Conservation (phyloP, 2,329 filamentous ascomycete genomes). For the Hortaea sp. region DNA sequence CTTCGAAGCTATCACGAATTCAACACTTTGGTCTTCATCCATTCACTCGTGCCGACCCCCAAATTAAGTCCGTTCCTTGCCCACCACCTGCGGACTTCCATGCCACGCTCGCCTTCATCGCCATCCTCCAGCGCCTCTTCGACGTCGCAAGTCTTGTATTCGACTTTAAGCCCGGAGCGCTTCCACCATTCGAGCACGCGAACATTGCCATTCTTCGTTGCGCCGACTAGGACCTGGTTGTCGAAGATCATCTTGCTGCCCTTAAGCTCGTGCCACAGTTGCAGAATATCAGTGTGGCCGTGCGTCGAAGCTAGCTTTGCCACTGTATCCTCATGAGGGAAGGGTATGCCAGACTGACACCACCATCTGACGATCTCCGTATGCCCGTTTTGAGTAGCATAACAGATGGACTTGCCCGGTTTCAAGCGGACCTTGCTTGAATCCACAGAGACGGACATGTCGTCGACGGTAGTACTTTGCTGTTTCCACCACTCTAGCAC, state of each 20-base stretch:
- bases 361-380: slow-evolving; percentile 76
- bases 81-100: slow-evolving; percentile 77
- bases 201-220: slow-evolving; percentile 78
- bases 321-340: slow-evolving; percentile 70
- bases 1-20: slow-evolving; percentile 4
- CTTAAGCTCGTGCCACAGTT: slow-evolving; percentile 68
- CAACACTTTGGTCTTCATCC: slow-evolving; percentile 73
- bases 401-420: slow-evolving; percentile 73
- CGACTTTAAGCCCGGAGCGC: slow-evolving; percentile 62
- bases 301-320: slow-evolving; percentile 76
- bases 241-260: slow-evolving; percentile 74
- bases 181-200: slow-evolving; percentile 91
- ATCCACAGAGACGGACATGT: slow-evolving; percentile 16
- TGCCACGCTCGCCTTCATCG: slow-evolving; percentile 56
- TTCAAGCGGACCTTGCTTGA: slow-evolving; percentile 49
- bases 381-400: slow-evolving; percentile 74
- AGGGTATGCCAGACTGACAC: slow-evolving; percentile 69
- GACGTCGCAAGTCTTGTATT: slow-evolving; percentile 92
- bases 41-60: slow-evolving; percentile 73
- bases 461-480: slow-evolving; percentile 29
- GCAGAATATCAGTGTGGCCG: slow-evolving; percentile 73
- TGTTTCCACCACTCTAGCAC: slow-evolving; percentile 91
- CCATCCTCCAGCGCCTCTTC: slow-evolving; percentile 90
- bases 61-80: slow-evolving; percentile 71
- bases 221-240: slow-evolving; percentile 71